Evolutionary conservation across 495 filamentous ascomycete genomes (phyloP), one percentile per base, ranked within the genome.

Genomic region (Choiromyces venosus): DNA sequence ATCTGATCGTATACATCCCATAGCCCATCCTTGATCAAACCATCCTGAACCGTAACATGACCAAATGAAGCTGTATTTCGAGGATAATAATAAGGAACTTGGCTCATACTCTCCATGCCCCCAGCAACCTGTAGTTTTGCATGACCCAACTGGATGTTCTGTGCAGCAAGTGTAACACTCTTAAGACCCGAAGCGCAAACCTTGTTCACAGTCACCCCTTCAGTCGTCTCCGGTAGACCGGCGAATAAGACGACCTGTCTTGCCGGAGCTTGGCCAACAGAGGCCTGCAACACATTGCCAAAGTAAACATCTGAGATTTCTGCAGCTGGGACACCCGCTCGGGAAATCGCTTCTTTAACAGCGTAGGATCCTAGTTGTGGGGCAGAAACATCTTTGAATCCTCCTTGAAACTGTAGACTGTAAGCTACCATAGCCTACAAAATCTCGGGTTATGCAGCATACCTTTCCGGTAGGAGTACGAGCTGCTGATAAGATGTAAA

Each of bases 1-100:
- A 97, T 90, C 80, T 96, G 87, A 82, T 96, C 92, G 83, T 97
- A 99, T 35, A 97, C 93, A 83, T 99, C 95, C 88, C 93, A 97
- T 52, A 99, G 84, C 12, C 95, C 95, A 80, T 99, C 95, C 83
- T 94, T 96, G 78, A 97, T 91, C 78, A 99, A 83, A 5, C 95
- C 95, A 81, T 99, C 95, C 82, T 94, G 90, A 82, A 94, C 84
- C 81, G 90, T 90, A 78, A 96, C 85, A 73, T 96, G 88, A 42
- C 95, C 95, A 77, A 97, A 96, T 0, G 92, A 83, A 6, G 93
- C 91, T 79, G 88, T 90, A 1, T 91, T 86, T 21, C 95, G 89
- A 16, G 89, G 88, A 21, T 96, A 84, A 80, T 99, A 97, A 85
- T 96, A 96, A 9, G 95, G 95, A 6, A 97, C 93, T 46, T 90